Conservation (phyloP, 192 early-diverging fungal species). For the Phlyctochytrium planicorne region DNA sequence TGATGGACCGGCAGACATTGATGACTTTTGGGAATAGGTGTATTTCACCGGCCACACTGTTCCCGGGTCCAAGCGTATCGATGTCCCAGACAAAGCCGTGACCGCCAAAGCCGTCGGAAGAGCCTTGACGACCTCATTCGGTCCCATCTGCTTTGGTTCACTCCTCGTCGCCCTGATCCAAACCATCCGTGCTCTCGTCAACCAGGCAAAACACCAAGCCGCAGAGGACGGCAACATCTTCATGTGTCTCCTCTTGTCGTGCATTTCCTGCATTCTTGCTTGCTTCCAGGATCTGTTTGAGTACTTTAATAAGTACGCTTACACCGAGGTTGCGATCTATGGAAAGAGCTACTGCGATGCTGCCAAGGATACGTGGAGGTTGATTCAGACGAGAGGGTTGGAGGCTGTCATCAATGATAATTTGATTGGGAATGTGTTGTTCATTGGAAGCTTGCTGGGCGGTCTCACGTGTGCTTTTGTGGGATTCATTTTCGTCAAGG, state of each 20-base stretch:
- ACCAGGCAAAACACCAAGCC: constrained; percentile 37
- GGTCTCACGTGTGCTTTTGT: constrained; percentile 62
- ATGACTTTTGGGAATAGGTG: too few relatives aligned
- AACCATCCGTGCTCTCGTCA: constrained; percentile 68
- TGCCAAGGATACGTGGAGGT: constrained; percentile 76
- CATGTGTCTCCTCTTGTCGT: constrained; percentile 62
- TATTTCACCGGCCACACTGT: constrained; percentile 66
- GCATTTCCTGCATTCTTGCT: constrained; percentile 73
- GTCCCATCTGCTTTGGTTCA: constrained; percentile 78
- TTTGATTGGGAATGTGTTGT: constrained; percentile 82
- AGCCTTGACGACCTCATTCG: constrained; percentile 77
- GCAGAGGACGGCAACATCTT: constrained; percentile 49
- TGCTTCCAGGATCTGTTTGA: constrained; percentile 78
- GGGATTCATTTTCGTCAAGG: constrained; percentile 46
- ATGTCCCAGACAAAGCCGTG: constrained; percentile 47
- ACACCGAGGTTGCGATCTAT: constrained; percentile 68
- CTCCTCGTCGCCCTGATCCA: constrained; percentile 58
- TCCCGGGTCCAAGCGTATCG: constrained; percentile 52
- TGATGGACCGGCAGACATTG: too few relatives aligned
- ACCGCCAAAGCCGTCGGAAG: constrained; percentile 73
- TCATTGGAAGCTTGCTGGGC: constrained; percentile 69
- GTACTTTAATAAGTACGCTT: constrained; percentile 79
- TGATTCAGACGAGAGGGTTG: constrained; percentile 68
- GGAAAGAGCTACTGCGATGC: constrained; percentile 55
- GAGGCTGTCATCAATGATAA: constrained; percentile 78